Base-by-base conservation (phyloP, 2,329 filamentous ascomycete genomes). In the Huntiella omanensis region DNA sequence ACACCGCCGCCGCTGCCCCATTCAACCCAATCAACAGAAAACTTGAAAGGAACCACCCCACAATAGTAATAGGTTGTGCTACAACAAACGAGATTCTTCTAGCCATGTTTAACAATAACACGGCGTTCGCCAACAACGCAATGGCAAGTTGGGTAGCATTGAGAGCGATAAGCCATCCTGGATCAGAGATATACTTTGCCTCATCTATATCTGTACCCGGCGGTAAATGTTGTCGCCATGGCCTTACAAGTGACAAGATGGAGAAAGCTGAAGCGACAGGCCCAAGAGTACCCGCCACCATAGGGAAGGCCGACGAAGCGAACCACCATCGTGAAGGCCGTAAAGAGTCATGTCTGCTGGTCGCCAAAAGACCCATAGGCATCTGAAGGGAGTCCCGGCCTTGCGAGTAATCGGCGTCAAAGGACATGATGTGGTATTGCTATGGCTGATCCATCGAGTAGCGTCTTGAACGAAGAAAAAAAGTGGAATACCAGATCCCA, bases 201-300 rank as follows among this genome's bases (percentile, higher is more conserved):
- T 64, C 55, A 7, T 69, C 62, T 4, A 70, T 56, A 1, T 68
- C 57, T 4, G 68, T 63, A 0, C 65, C 64, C 0, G 68, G 65
- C 1, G 60, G 58, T 4, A 72, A 61, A 42, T 66, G 65, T 57
- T 79, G 72, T 50, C 83, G 70, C 87, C 86, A 94, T 16, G 75
- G 75, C 22, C 76, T 77, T 1, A 84, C 83, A n/a, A 94, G 68
- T 5, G 86, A 83, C 51, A 82, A 85, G 49, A 94, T 85, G 48
- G 81, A 88, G 61, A 91, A 81, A 28, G 91, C 77, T 49, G 87
- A 93, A 2, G 87, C 87, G 7, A 93, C 73, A 0, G 87, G 87
- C 1, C 84, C 85, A 2, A 91, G 71, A 0, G 86, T 85, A 33
- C 84, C 86, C 2, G 86, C 84, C 8, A 91, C 70, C 57, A 95